Percentiles rank a stretch among this genome's conserved stretches.
phyloP scores from a whole-genome alignment of 106 monocot species.

The Dendrobium catenatum region DNA sequence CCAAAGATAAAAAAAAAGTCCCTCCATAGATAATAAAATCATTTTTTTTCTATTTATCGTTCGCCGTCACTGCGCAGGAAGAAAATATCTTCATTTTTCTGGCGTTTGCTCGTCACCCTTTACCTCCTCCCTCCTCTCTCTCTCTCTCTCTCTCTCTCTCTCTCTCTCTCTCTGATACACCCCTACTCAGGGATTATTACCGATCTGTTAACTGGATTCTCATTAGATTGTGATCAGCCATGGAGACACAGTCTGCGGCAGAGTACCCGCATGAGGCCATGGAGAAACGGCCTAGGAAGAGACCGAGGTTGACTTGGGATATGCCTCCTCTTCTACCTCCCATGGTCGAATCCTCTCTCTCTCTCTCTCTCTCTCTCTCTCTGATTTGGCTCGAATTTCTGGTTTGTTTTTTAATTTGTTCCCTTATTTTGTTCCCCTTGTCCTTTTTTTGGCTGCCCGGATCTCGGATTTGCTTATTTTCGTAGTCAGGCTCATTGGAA shows the following conservation, averaged over 20 bases:
- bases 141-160: neutral
- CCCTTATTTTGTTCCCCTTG: neutral
- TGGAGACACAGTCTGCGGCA: slow-evolving; percentile 75
- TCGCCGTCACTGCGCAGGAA: too few species aligned
- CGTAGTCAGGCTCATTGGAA: neutral
- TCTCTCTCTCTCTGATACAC: neutral
- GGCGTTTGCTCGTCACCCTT: too few species aligned
- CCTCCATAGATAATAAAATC: too few species aligned
- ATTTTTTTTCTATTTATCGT: too few species aligned
- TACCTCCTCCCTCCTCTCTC: neutral
- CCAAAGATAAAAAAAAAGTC: too few species aligned
- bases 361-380: neutral
- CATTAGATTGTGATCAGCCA: slow-evolving; percentile 11
- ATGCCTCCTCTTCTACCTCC: slow-evolving; percentile 46
- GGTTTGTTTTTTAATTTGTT: neutral
- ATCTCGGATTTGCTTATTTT: neutral
- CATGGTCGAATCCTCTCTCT: slow-evolving; percentile 21
- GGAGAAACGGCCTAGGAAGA: slow-evolving; percentile 66
- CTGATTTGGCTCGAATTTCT: neutral
- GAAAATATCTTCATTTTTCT: too few species aligned
- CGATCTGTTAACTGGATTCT: neutral
- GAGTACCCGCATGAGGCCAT: slow-evolving; percentile 50
- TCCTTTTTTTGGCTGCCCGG: neutral
- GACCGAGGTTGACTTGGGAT: slow-evolving; percentile 70
- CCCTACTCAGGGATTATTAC: too few species aligned